phyloP scores from a whole-genome alignment of 805 yeast genomes.

The Saccharomycopsis amapae region DNA sequence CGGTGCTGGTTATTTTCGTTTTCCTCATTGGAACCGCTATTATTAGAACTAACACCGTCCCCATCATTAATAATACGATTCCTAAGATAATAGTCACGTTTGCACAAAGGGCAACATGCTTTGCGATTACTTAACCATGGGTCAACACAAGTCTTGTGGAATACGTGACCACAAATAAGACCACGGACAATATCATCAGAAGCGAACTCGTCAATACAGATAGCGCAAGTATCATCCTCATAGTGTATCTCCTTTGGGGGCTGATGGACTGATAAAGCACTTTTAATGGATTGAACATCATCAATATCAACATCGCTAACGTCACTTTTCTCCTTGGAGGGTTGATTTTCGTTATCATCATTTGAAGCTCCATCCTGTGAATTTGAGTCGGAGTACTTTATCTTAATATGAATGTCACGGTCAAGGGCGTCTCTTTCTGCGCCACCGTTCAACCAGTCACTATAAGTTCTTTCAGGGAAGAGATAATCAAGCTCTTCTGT shows the following conservation, averaged over 20 bases:
- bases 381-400: slow-evolving; percentile 33
- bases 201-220: slow-evolving; percentile 63
- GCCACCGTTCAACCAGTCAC: slow-evolving; percentile 57
- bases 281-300: slow-evolving; percentile 1
- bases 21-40: slow-evolving; percentile 19
- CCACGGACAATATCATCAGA: slow-evolving; percentile 63
- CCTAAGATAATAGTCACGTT: slow-evolving; percentile 49
- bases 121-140: slow-evolving; percentile 73
- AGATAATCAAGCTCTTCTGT: slow-evolving; percentile 51
- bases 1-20: slow-evolving; percentile 2
- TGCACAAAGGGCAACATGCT: slow-evolving; percentile 82
- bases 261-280: slow-evolving; percentile 11
- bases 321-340: not conserved
- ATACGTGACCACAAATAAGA: slow-evolving; percentile 74
- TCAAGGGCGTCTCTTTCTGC: slow-evolving; percentile 41
- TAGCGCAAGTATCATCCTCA: slow-evolving; percentile 67
- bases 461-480: slow-evolving; percentile 52
- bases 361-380: not conserved
- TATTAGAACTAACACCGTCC: not conserved
- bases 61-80: slow-evolving; percentile 2
- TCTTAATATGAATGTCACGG: slow-evolving; percentile 39
- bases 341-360: not conserved
- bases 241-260: slow-evolving; percentile 28
- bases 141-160: slow-evolving; percentile 71
- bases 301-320: slow-evolving; percentile 11